Percentiles rank a stretch among this genome's conserved stretches.
Conservation (phyloP, 345 rosid species). For the Brassica incana region DNA sequence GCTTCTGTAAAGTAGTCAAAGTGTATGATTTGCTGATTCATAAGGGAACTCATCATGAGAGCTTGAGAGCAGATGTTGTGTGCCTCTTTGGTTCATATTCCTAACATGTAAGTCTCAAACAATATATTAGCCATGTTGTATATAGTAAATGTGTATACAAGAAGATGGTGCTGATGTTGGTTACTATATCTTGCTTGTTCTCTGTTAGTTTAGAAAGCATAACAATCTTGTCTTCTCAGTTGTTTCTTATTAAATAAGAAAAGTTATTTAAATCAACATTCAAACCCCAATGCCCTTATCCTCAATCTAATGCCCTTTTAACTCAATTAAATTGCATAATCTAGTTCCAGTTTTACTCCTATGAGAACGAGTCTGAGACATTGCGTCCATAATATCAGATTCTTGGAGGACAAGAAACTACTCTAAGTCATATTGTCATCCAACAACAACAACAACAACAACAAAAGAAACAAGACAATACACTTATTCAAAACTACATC, state of each 20-base stretch:
- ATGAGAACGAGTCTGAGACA: background rate
- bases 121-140: conserved; percentile 11
- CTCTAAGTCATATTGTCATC: too few relatives aligned
- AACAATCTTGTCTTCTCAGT: background rate
- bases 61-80: conserved; percentile 25
- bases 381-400: background rate
- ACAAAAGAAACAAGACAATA: background rate
- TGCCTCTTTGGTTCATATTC: conserved; percentile 5
- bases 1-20: conserved; percentile 73
- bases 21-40: conserved; percentile 75
- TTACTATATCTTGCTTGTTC: conserved; percentile 10
- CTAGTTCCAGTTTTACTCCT: background rate
- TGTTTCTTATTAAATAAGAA: background rate
- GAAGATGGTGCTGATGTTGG: background rate
- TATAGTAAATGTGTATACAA: background rate
- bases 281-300: background rate
- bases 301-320: background rate
- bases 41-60: conserved; percentile 69
- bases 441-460: conserved; percentile 24
- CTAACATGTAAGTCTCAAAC: conserved; percentile 19
- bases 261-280: too few relatives aligned
- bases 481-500: background rate
- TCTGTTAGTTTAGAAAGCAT: background rate
- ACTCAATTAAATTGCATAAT: background rate
- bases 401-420: too few relatives aligned